Base-by-base conservation (phyloP, 148 eudicot species). In the Polygonum maritimum region DNA sequence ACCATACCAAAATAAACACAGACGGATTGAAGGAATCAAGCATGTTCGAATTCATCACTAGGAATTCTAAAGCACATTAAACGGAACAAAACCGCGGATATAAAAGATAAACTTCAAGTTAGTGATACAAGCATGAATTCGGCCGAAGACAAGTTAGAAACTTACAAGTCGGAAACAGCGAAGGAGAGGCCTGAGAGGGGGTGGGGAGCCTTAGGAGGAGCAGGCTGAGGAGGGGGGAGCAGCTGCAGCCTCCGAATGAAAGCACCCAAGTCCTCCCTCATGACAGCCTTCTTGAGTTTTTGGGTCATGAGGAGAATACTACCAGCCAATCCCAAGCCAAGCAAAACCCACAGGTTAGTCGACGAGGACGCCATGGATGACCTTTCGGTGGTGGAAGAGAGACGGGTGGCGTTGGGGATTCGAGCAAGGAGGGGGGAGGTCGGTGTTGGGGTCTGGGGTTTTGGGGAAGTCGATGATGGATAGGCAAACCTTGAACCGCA, bases 201-300 rank as follows among this genome's bases (percentile, higher is more conserved):
- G 38, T 91, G 88, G 40, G 95, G 99, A 71, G 99, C 99, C 79
- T 92, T 96, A 33, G 99, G 99, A 81, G 98, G 99, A 44, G 93
- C 82, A 52, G 99, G 99, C 80, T 89, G 98, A 80, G 99, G 99
- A 58, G 97, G 99, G 7, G 99, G 98, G 40, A 92, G 84, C 10
- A 96, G 82, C 84, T 88, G 78, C 36, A 96, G 81, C 70, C 85
- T 86, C 55, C 84, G 74, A 65, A 92, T 65, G 71, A 96, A 96
- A 0, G 97, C 97, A 0, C 98, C 98, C 69, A 96, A 91, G 71
- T 96, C 98, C 48, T 84, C 78, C 75, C 78, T 91, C 16, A 92
- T 26, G 31, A 26, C 80, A 5, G 62, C 80, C 80, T 83, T 88
- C 85, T 91, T 92, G 3, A 92, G 80, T 81, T 90, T 92, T 79